A percentile compares a stretch with the other conserved stretches of the same genome.
Conservation (phyloP, 805 yeast genomes). For the Peterozyma toletana region DNA sequence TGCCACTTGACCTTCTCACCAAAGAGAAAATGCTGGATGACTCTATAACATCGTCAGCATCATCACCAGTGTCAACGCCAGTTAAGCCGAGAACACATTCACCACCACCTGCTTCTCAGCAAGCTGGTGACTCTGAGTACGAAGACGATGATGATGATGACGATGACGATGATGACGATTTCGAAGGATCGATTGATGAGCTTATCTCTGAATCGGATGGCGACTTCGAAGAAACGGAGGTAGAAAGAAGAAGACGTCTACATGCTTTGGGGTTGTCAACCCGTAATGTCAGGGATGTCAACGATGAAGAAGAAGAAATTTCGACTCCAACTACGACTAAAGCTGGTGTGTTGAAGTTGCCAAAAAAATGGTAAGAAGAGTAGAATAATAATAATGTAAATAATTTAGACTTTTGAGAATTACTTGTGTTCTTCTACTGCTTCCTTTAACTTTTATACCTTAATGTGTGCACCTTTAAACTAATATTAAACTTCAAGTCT, state of each 20-base stretch:
- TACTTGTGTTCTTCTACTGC: neutral
- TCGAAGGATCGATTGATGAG: conserved; percentile 4
- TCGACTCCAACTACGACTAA: neutral
- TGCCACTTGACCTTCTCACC: neutral
- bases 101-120: neutral
- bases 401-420: neutral
- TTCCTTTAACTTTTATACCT: neutral
- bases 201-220: conserved; percentile 11
- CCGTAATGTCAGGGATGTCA: conserved; percentile 21
- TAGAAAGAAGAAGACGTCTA: conserved; percentile 20
- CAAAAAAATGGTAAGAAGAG: conserved; percentile 1
- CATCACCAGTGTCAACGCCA: conserved; percentile 15
- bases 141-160: conserved; percentile 8
- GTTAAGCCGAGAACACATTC: conserved; percentile 1
- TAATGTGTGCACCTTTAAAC: neutral
- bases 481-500: too few relatives aligned
- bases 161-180: conserved; percentile 8
- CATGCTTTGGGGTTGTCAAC: conserved; percentile 17
- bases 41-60: conserved; percentile 15
- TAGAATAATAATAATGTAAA: too few relatives aligned
- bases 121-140: conserved; percentile 5
- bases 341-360: neutral
- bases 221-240: conserved; percentile 15
- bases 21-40: conserved; percentile 16
- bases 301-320: conserved; percentile 26